These are phyloP conservation scores for Boletus sensibilis DNA, from an alignment of 768 basidiomycete species.

Conservation along the genomic window DNA sequence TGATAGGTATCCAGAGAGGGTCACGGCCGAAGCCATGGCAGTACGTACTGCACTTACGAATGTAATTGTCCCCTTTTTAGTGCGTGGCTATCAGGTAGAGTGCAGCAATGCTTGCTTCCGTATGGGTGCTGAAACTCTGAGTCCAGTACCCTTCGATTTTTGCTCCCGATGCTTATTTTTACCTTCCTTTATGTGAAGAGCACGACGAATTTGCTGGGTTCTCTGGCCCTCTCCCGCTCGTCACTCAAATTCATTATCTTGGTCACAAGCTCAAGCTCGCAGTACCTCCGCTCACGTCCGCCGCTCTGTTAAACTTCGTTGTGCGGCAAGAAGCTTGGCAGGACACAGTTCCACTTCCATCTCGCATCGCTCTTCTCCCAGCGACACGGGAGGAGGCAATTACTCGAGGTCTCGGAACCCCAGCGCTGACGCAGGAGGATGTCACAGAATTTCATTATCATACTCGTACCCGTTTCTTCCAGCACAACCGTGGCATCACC, in stretches of 20 bases:
- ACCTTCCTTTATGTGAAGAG: slow-evolving; percentile 38
- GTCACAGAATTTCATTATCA: slow-evolving; percentile 37
- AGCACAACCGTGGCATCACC: slow-evolving; percentile 10
- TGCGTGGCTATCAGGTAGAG: slow-evolving; percentile 42
- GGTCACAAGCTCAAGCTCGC: slow-evolving; percentile 40
- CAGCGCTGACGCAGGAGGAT: slow-evolving; percentile 40
- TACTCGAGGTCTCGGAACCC: slow-evolving; percentile 27
- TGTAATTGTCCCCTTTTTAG: slow-evolving; percentile 40
- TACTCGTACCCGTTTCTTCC: slow-evolving; percentile 36
- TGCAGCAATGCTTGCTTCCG: neutral
- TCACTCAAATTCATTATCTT: slow-evolving; percentile 39
- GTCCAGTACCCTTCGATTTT: slow-evolving; percentile 42
- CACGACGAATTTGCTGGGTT: slow-evolving; percentile 23
- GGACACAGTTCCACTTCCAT: slow-evolving; percentile 28
- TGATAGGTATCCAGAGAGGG: slow-evolving; percentile 32
- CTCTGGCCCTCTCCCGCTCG: slow-evolving; percentile 35
- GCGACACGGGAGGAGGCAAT: slow-evolving; percentile 37
- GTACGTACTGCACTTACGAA: slow-evolving; percentile 29
- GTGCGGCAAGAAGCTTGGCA: slow-evolving; percentile 40
- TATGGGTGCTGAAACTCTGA: slow-evolving; percentile 5
- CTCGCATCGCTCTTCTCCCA: slow-evolving; percentile 27
- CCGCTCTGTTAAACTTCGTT: slow-evolving; percentile 39
- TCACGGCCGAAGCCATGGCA: slow-evolving; percentile 30
- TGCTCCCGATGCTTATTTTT: slow-evolving; percentile 45
- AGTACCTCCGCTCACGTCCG: slow-evolving; percentile 41